phyloP scores from a whole-genome alignment of 495 filamentous ascomycete genomes.

The Hypomontagnella monticulosa region DNA sequence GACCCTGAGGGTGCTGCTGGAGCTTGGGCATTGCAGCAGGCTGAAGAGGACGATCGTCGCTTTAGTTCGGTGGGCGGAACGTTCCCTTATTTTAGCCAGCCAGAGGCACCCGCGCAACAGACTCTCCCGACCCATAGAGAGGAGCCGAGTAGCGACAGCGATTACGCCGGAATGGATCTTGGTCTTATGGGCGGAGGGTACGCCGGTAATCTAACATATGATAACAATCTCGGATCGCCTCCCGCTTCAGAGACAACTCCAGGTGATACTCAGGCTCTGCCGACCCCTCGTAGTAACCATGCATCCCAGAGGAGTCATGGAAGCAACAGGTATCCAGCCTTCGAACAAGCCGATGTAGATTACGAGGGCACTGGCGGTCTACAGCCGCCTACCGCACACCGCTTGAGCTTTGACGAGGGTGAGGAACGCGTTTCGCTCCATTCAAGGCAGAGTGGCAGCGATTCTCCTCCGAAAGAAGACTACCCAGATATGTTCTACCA shows the following conservation, averaged over 20 bases:
- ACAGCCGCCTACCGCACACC: slow-evolving; percentile 71
- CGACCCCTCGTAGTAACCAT: slow-evolving; percentile 41
- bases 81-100: slow-evolving; percentile 46
- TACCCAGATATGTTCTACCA: slow-evolving; percentile 95
- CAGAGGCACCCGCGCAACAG: slow-evolving; percentile 51
- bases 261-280: slow-evolving; percentile 49
- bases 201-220: slow-evolving; percentile 76
- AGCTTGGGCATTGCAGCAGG: slow-evolving; percentile 81
- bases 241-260: slow-evolving; percentile 41
- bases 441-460: slow-evolving; percentile 63
- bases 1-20: slow-evolving; percentile 92
- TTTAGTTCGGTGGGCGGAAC: slow-evolving; percentile 54
- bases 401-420: slow-evolving; percentile 93
- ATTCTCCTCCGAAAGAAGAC: slow-evolving; percentile 68
- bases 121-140: slow-evolving; percentile 52
- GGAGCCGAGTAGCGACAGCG: slow-evolving; percentile 70
- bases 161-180: slow-evolving; percentile 77
- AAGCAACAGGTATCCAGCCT: slow-evolving; percentile 50
- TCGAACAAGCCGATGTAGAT: slow-evolving; percentile 64
- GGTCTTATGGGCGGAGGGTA: slow-evolving; percentile 78
- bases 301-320: slow-evolving; percentile 51
- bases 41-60: slow-evolving; percentile 83
- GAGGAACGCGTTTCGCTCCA: slow-evolving; percentile 73
- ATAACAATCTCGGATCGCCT: slow-evolving; percentile 63
- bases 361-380: slow-evolving; percentile 87